Conservation (phyloP, 2,329 filamentous ascomycete species). For the Fusarium luffae region DNA sequence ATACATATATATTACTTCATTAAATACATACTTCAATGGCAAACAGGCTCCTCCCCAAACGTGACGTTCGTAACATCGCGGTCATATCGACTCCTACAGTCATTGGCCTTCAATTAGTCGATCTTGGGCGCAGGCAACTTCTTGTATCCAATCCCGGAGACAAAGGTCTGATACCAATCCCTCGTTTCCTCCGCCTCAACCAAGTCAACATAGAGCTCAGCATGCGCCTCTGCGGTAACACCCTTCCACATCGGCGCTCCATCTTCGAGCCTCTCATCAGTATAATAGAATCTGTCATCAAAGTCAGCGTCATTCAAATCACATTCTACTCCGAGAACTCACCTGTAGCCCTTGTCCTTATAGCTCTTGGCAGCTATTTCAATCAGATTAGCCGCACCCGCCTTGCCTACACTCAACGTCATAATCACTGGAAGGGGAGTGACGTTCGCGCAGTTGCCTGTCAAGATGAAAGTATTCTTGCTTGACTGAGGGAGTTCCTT, state of each 20-base stretch:
- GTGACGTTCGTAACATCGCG: not conserved
- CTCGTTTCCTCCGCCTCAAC: not conserved
- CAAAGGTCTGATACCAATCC: constrained; percentile 25
- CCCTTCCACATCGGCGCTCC: constrained; percentile 13
- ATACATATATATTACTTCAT: constrained; percentile 14
- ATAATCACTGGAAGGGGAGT: not conserved
- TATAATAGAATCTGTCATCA: constrained; percentile 4
- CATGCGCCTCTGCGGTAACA: not conserved
- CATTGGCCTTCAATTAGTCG: not conserved
- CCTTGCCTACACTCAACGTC: constrained; percentile 14
- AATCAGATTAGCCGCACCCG: constrained; percentile 3
- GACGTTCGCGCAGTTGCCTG: constrained; percentile 8
- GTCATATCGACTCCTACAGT: not conserved
- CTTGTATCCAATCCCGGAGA: constrained; percentile 9
- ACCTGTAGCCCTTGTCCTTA: constrained; percentile 7
- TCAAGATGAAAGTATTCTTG: constrained; percentile 3
- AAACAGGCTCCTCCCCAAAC: not conserved
- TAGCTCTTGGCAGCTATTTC: not conserved
- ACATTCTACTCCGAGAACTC: rapidly evolving
- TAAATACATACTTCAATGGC: not conserved
- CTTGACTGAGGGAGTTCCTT: not conserved
- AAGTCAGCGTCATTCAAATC: not conserved
- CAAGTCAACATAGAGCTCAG: constrained; percentile 10
- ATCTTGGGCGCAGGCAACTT: constrained; percentile 2
- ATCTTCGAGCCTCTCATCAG: constrained; percentile 18